Base-by-base conservation (phyloP, 495 filamentous ascomycete genomes). In the Podospora tetraspora region DNA sequence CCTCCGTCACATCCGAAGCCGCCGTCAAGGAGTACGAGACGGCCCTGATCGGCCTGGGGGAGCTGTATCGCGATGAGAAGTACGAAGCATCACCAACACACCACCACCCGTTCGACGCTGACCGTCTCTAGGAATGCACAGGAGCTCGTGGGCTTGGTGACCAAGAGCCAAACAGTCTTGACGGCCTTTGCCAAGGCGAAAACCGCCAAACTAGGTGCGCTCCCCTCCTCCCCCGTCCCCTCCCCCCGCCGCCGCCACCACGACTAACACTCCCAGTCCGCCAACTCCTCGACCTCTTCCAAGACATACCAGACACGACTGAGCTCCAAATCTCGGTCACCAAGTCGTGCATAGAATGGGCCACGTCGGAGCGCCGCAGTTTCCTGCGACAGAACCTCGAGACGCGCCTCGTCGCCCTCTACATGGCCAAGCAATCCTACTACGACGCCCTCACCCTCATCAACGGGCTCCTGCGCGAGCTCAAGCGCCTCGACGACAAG, bases 321-420 rank as follows among this genome's bases (percentile, higher is more conserved):
- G 94, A 97, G 71, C 92, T 91, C 79, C 95, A 98, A 82, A 90
- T 94, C 73, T 81, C 90, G 78, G 91, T 97, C 71, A 98, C 96
- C 70, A 94, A 94, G 80, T 96, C 93, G 74, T 97, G 93, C 83
- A 98, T 99, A 85, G 95, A 98, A 85, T 99, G 95, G 95, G 95
- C 95, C 57, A 90, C 94, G 66, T 89, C 92, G 56, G 93, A 97
- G 80, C 89, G 91, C 63, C 90, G 94, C 69, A 90, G 91, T 59
- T 99, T 99, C 86, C 88, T 98, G 61, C 93, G 95, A 64, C 95
- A 99, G 83, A 95, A 94, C 80, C 92, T 99, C 77, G 93, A 99
- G 84, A 96, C 94, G 66, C 91, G 95, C 67, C 89, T 99, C 61
- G 94, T 98, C 66, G 84, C 87, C 30, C 89, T 98, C 68, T 94